Base-by-base conservation (phyloP, 75 land plant species). In the Chamaecyparis obtusa region DNA sequence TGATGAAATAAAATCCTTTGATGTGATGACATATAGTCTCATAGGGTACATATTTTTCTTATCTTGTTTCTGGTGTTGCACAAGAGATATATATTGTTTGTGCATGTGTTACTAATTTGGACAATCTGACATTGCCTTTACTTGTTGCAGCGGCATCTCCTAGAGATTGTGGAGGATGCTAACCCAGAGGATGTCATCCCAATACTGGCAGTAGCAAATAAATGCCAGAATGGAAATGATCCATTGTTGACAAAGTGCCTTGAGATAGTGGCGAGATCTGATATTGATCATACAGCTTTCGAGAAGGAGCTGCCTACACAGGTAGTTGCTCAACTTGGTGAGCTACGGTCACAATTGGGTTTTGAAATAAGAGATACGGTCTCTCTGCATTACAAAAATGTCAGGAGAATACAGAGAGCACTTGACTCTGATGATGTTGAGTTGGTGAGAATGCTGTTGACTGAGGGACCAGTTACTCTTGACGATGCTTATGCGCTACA, bases 401-500 rank as follows among this genome's bases (percentile, higher is more conserved):
- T 96, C 83, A 86, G 74, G 90, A 87, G 96, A 88, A 95, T 97
- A 30, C 93, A 92, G 86, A 94, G 88, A 85, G 95, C 95, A 11
- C 88, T 94, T n/a, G 95, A 94, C 79, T 92, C 91, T 19, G 95
- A 94, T 88, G 95, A 94, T 89, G 75, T 94, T 16, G 95, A 94
- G 51, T 83, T 94, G 39, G 94, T 94, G 56, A 88, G 87, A 60
- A 51, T 94, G 85, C 89, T 94, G 39, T 89, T 94, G 57, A 88
- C 85, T 21, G 95, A 94, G 87, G 87, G 87, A 0, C 35, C 24
- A 43, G 85, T 89, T 9, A 88, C 83, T 24, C 84, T 94, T 85
- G 95, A 94, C 86, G 88, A 86, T 36, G 95, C 93, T 9, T 49
- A 85, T 89, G 95, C 92, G 44, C 82, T 94, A 69, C 95, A 94